Evolutionary conservation across 2,329 filamentous ascomycete species (phyloP), one percentile per base, ranked within the genome.

Genomic region (Colletotrichum magnum): DNA sequence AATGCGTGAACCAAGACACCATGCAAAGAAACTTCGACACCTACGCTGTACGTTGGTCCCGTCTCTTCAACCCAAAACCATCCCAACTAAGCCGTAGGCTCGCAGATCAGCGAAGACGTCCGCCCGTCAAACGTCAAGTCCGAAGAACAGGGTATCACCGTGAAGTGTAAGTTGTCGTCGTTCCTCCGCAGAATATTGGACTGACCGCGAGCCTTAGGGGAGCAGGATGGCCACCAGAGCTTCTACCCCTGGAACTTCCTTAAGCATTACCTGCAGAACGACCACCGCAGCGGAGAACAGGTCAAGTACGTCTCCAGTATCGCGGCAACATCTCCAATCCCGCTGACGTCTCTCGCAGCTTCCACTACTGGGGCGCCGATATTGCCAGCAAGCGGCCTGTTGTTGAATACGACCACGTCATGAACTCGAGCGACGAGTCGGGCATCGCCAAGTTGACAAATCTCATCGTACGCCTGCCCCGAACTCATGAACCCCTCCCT

Each of bases 241-340:
- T 79, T 84, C 26, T 97, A 94, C 76, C 77, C 84, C 1, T 91
- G 87, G 85, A 79, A 85, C 3, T 93, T 92, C 83, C 82, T 93
- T 66, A 74, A 83, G 64, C 79, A 79, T 59, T 85, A 89, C 75
- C 74, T 81, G 18, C 74, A 76, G 53, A 72, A 77, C 36, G 72
- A 80, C 67, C 69, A 76, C 26, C 77, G 80, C 56, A 52, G 72
- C 28, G 66, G 78, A 48, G 80, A 84, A 74, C 64, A 70, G 52
- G 74, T 80, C 50, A 73, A 76, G 78, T 81, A 73, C 68, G 80
- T n/a, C 58, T 13, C 39, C 24, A 18, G 9, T 4, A 6, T 5
- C 21, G 24, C 21, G n/a, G 3, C 47, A 6, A 21, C 51, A 12
- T 6, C 16, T 6, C 39, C 21, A 15, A 24, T 41, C 12, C 28